These are phyloP conservation scores for Rhodotorula taiwanensis DNA, from an alignment of 768 basidiomycete species.

Conservation along the genomic window DNA sequence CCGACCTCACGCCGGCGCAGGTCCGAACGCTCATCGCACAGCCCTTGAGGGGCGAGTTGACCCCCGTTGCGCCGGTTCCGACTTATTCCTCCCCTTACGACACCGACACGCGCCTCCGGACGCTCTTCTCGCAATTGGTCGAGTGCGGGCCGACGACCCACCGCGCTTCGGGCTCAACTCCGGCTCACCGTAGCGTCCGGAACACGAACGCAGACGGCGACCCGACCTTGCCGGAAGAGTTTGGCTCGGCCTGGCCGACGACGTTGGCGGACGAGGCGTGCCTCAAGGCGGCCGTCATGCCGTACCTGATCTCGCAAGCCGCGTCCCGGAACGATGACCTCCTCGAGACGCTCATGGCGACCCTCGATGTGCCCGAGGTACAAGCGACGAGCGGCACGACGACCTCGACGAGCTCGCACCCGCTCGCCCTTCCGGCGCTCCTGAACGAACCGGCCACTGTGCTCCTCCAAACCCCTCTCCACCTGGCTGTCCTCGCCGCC, in stretches of 20 bases:
- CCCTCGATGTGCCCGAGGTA: not conserved
- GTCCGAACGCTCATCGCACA: conserved; percentile 67
- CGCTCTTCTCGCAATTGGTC: conserved; percentile 38
- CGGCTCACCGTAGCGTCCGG: not conserved
- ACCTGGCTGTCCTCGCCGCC: conserved; percentile 41
- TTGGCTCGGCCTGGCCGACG: conserved; percentile 27
- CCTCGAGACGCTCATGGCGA: conserved; percentile 16
- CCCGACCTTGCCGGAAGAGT: conserved; percentile 15
- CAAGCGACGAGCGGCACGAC: not conserved
- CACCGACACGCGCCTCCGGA: conserved; percentile 1
- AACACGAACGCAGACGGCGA: not conserved
- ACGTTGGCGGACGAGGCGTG: conserved; percentile 24
- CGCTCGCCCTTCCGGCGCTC: conserved; percentile 15
- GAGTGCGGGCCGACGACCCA: conserved; percentile 10
- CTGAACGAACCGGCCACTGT: conserved; percentile 35
- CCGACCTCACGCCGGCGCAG: conserved; percentile 61
- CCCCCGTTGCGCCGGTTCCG: conserved; percentile 51
- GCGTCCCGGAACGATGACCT: conserved; percentile 19
- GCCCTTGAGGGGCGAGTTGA: conserved; percentile 84
- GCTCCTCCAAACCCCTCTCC: conserved; percentile 39
- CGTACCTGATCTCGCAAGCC: conserved; percentile 36
- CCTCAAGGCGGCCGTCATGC: conserved; percentile 30
- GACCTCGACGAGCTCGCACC: not conserved
- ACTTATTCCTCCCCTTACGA: conserved; percentile 39
- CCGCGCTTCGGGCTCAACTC: not conserved